A percentile compares a stretch with the other conserved stretches of the same genome.
Evolutionary conservation across 768 basidiomycete species (phyloP).

Genomic region (Roridomyces roridus): DNA sequence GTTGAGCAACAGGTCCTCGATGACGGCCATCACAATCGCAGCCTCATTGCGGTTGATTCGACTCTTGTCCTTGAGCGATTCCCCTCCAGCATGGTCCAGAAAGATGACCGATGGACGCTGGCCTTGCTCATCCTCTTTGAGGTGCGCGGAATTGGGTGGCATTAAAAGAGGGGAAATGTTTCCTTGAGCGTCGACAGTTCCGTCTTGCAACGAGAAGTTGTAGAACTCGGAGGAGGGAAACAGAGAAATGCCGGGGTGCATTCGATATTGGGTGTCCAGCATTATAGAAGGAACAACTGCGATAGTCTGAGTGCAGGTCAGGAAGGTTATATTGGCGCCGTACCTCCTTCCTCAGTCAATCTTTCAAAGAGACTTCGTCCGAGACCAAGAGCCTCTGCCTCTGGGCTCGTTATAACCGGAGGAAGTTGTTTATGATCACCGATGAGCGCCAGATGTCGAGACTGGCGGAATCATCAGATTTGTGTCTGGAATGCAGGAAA

Average conservation of each 20-base stretch:
- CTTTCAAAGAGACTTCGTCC: constrained; percentile 88
- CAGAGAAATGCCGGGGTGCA: constrained; percentile 89
- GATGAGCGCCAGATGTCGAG: constrained; percentile 83
- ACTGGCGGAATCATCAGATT: constrained; percentile 48
- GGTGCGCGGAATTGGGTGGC: constrained; percentile 67
- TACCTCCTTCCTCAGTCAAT: constrained; percentile 82
- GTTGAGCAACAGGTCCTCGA: constrained; percentile 79
- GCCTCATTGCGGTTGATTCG: constrained; percentile 81
- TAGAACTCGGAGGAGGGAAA: constrained; percentile 92
- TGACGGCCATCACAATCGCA: constrained; percentile 74
- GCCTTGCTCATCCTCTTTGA: constrained; percentile 46
- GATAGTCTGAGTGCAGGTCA: constrained; percentile 14
- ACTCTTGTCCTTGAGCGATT: constrained; percentile 73
- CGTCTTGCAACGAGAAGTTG: constrained; percentile 69
- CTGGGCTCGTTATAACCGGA: constrained; percentile 80
- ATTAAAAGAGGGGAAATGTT: constrained; percentile 54
- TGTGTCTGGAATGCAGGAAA: constrained; percentile 5
- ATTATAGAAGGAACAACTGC: constrained; percentile 87
- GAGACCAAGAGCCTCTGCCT: constrained; percentile 76
- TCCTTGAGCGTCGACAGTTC: constrained; percentile 66
- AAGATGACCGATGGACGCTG: constrained; percentile 74
- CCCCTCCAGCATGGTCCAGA: constrained; percentile 77
- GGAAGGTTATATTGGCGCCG: constrained; percentile 28
- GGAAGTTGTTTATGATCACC: constrained; percentile 98
- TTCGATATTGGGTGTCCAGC: constrained; percentile 94